These are phyloP conservation scores for Komagataella populi DNA, from an alignment of 805 yeast species.

Conservation along the genomic window DNA sequence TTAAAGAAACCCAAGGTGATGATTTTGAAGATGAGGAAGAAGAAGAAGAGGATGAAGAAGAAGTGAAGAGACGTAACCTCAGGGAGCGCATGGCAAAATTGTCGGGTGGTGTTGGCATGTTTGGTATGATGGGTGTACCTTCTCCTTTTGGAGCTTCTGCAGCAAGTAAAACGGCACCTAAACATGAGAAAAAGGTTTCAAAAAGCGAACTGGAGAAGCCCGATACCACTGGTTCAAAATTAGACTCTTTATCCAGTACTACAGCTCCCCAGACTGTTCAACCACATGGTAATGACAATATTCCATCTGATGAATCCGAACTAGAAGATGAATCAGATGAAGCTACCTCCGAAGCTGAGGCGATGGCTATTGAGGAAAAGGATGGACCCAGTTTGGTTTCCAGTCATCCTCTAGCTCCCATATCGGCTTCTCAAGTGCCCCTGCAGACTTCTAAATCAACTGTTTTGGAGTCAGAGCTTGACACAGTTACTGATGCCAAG, in stretches of 20 bases:
- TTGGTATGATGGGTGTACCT: conserved; percentile 54
- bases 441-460: neutral
- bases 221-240: neutral
- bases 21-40: conserved; percentile 37
- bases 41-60: conserved; percentile 63
- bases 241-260: neutral
- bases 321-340: conserved; percentile 2
- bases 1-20: conserved; percentile 13
- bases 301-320: conserved; percentile 5
- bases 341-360: neutral
- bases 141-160: conserved; percentile 15
- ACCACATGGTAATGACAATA: neutral
- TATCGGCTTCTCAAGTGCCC: neutral
- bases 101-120: conserved; percentile 75
- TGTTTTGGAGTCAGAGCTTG: neutral
- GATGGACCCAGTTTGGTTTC: neutral
- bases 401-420: neutral
- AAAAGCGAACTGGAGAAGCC: conserved; percentile 10
- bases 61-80: conserved; percentile 57
- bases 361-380: neutral
- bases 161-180: conserved; percentile 2
- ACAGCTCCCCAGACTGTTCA: neutral
- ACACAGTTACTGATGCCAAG: neutral
- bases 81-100: conserved; percentile 94
- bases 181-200: conserved; percentile 12